Conservation (phyloP, 2,329 filamentous ascomycete genomes). For the Cladosporium sp. region DNA sequence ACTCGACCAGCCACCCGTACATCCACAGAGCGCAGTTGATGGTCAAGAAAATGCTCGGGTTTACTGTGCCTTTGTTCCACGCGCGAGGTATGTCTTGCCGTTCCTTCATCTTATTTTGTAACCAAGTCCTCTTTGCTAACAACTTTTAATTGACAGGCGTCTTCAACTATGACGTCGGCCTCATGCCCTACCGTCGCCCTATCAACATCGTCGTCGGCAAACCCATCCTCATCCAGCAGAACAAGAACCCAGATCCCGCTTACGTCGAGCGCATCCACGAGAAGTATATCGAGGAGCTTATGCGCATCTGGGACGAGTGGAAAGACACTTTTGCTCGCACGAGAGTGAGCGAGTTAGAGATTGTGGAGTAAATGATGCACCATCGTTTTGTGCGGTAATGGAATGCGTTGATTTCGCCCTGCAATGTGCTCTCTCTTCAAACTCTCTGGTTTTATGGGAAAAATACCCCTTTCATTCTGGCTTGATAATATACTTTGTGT, state of each 20-base stretch:
- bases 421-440: no score
- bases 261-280: conserved; percentile 79
- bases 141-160: conserved; percentile 52
- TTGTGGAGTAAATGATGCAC: conserved; percentile 49
- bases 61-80: conserved; percentile 86
- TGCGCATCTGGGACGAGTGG: conserved; percentile 70
- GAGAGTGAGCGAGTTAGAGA: conserved; percentile 61
- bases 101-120: neutral
- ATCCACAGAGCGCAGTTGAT: conserved; percentile 79
- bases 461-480: no score
- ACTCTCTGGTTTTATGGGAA: no score
- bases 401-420: no score
- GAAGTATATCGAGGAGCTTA: conserved; percentile 70
- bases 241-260: conserved; percentile 61
- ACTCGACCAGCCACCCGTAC: conserved; percentile 68
- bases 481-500: no score
- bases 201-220: conserved; percentile 86
- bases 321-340: conserved; percentile 69
- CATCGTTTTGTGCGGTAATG: no score
- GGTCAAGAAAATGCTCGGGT: conserved; percentile 81
- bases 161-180: conserved; percentile 95
- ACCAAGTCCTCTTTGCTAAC: neutral
- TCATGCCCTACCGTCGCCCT: conserved; percentile 87
- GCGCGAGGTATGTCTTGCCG: conserved; percentile 52
- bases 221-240: conserved; percentile 66